A percentile compares a stretch with the other conserved stretches of the same genome.
Evolutionary conservation across 176 grass and related monocot genomes (phyloP).

Genomic region (Cenchrus purpureus): DNA sequence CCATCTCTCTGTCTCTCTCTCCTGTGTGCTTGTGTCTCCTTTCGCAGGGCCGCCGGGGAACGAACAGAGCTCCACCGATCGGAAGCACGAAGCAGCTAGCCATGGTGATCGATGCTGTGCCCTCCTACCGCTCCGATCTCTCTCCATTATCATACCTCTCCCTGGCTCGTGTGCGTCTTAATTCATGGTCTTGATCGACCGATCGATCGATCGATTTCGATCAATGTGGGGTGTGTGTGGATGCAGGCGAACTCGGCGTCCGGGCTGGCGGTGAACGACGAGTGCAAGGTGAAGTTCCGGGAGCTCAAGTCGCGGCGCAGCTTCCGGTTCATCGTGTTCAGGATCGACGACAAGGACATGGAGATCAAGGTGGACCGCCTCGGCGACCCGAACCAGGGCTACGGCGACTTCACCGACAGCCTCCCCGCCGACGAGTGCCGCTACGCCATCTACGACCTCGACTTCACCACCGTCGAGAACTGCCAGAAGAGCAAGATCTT

Average conservation of each 20-base stretch:
- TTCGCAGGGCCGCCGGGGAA: not conserved
- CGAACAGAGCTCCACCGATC: not conserved
- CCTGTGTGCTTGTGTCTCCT: not conserved
- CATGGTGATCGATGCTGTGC: not conserved
- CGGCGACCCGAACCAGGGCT: slow-evolving; percentile 54
- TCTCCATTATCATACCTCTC: not conserved
- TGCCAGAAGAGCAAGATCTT: slow-evolving; percentile 99
- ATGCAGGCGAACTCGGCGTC: slow-evolving; percentile 70
- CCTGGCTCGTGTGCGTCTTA: not conserved
- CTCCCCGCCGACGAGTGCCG: slow-evolving; percentile 76
- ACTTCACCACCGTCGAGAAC: slow-evolving; percentile 84
- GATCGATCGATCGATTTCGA: not conserved
- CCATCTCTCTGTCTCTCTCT: not conserved
- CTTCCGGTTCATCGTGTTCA: slow-evolving; percentile 85
- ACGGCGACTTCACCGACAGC: slow-evolving; percentile 70
- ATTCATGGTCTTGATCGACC: not conserved
- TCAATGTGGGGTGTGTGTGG: not conserved
- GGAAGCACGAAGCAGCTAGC: not conserved
- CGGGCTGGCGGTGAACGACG: slow-evolving; percentile 67
- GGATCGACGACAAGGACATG: slow-evolving; percentile 67
- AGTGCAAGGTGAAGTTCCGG: slow-evolving; percentile 76
- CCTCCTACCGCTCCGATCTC: not conserved
- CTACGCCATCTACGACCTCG: slow-evolving; percentile 86
- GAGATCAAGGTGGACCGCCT: slow-evolving; percentile 76
- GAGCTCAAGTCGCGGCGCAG: slow-evolving; percentile 65